Conservation (phyloP, 495 filamentous ascomycete genomes). For the Aspergillus campestris region DNA sequence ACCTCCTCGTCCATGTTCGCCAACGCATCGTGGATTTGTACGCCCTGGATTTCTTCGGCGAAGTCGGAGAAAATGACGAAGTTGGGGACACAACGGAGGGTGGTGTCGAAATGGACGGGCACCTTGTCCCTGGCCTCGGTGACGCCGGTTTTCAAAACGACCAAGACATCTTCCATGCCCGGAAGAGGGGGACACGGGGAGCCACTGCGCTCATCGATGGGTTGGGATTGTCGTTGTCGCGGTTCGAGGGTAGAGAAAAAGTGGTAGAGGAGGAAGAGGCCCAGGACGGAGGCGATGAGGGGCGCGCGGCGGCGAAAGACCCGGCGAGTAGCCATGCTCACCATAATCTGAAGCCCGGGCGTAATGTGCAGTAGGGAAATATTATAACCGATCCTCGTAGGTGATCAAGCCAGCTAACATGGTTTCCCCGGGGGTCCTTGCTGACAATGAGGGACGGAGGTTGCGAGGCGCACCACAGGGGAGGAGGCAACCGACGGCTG, state of each 20-base stretch:
- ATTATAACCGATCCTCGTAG: conserved; percentile 9
- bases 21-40: conserved; percentile 43
- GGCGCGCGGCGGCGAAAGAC: conserved; percentile 22
- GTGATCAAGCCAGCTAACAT: background rate
- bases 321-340: conserved; percentile 24
- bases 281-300: conserved; percentile 18
- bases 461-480: background rate
- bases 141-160: conserved; percentile 41
- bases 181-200: conserved; percentile 29
- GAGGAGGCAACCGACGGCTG: background rate
- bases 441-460: background rate
- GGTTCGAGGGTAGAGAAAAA: conserved; percentile 17
- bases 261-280: conserved; percentile 27
- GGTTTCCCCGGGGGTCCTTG: background rate
- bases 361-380: background rate
- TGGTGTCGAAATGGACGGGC: conserved; percentile 42
- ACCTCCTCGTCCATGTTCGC: conserved; percentile 28
- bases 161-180: conserved; percentile 36
- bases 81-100: conserved; percentile 44
- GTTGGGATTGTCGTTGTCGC: conserved; percentile 5
- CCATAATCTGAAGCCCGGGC: conserved; percentile 1
- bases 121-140: conserved; percentile 37
- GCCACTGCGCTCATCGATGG: conserved; percentile 9
- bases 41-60: conserved; percentile 38
- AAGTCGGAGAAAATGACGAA: conserved; percentile 50